phyloP scores from a whole-genome alignment of 305 asterid genomes.

The Fraxinus baroniana region DNA sequence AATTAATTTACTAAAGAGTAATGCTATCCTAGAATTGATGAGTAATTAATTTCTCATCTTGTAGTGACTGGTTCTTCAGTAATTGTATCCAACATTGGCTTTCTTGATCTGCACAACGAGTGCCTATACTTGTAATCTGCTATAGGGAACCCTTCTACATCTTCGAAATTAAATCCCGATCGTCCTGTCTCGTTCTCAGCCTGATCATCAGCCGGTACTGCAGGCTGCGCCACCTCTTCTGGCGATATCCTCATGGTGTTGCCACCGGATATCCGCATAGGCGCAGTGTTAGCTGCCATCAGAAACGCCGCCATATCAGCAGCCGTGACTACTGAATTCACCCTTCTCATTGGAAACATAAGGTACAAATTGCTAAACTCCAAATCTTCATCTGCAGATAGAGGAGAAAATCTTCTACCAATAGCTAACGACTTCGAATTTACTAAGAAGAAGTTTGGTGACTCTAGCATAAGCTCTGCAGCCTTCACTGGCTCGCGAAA shows the following conservation, averaged over 20 bases:
- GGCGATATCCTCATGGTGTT: conserved; percentile 27
- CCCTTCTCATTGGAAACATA: conserved; percentile 68
- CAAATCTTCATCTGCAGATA: conserved; percentile 77
- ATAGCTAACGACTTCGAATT: conserved; percentile 47
- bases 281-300: conserved; percentile 56
- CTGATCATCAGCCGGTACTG: background rate
- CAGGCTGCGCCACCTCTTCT: conserved; percentile 18
- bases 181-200: conserved; percentile 28
- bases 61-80: conserved; percentile 56
- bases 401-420: conserved; percentile 64
- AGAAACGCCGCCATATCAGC: conserved; percentile 71
- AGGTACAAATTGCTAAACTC: conserved; percentile 63
- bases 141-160: conserved; percentile 25
- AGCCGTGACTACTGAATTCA: conserved; percentile 59
- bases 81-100: conserved; percentile 77
- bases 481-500: conserved; percentile 66
- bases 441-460: conserved; percentile 56
- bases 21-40: background rate
- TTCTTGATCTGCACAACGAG: conserved; percentile 58
- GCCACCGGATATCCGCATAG: conserved; percentile 52
- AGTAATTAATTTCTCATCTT: conserved; percentile 26
- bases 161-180: conserved; percentile 35
- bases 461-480: conserved; percentile 88
- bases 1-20: background rate
- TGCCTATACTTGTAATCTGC: conserved; percentile 47